Evolutionary conservation across 306 rosid genomes (phyloP).

Genomic region (Rosa multiflora): DNA sequence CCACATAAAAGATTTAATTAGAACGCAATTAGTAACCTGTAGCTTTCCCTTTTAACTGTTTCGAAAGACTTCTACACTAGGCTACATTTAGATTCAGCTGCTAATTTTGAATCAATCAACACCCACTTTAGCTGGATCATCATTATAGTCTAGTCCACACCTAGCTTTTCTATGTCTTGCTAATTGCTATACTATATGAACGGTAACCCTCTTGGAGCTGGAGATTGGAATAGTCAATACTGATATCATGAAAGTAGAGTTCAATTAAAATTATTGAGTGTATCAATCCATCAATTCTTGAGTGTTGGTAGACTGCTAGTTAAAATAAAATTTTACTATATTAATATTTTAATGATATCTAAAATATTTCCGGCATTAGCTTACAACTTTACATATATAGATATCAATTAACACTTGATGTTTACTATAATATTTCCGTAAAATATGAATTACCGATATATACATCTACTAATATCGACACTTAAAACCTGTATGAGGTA

Average conservation of each 20-base stretch:
- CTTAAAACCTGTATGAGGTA: background rate
- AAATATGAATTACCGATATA: too few species aligned
- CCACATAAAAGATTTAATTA: background rate
- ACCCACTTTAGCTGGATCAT: background rate
- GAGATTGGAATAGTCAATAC: background rate
- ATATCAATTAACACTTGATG: too few species aligned
- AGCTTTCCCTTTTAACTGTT: background rate
- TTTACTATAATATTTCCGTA: too few species aligned
- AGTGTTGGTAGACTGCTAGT: background rate
- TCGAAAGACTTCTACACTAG: background rate
- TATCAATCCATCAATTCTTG: background rate
- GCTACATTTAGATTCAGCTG: background rate
- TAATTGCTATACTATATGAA: background rate
- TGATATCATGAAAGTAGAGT: background rate
- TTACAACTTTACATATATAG: too few species aligned
- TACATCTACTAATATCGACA: too few species aligned
- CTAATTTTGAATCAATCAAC: slow-evolving; percentile 9
- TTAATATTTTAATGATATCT: background rate
- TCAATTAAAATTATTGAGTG: background rate
- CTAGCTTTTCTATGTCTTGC: background rate
- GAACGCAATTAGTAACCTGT: background rate
- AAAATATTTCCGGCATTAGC: too few species aligned
- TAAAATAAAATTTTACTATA: too few species aligned
- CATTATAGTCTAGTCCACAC: background rate
- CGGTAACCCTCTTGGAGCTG: background rate